Conservation (phyloP, 2,329 filamentous ascomycete species). For the Fusarium coicis region DNA sequence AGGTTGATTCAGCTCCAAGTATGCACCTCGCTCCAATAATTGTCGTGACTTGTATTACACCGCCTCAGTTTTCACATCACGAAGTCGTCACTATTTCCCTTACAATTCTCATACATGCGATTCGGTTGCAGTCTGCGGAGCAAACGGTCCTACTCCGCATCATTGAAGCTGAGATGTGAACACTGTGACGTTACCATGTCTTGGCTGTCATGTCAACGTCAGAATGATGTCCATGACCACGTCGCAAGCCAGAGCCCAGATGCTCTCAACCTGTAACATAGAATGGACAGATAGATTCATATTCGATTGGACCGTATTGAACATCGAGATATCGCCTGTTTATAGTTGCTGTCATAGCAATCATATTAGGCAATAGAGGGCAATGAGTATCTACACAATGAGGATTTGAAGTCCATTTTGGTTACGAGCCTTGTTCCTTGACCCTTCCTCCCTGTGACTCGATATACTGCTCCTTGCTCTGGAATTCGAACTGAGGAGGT, state of each 20-base stretch:
- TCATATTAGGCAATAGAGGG: too few relatives aligned
- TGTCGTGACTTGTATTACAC: background rate
- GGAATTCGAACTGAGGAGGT: background rate
- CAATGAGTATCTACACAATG: too few relatives aligned
- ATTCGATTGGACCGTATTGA: too few relatives aligned
- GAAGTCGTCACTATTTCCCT: conserved; percentile 14
- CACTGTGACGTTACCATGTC: background rate
- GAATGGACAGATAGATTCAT: too few relatives aligned
- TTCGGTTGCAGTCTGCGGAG: background rate
- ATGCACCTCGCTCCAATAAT: background rate
- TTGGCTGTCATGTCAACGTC: background rate
- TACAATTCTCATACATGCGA: background rate
- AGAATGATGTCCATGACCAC: conserved; percentile 3
- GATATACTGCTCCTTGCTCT: background rate
- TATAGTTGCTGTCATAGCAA: too few relatives aligned
- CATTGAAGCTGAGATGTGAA: background rate
- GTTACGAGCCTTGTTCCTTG: background rate
- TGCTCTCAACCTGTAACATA: too few relatives aligned
- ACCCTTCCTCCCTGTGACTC: background rate
- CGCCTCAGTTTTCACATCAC: background rate
- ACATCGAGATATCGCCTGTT: too few relatives aligned
- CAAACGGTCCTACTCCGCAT: background rate
- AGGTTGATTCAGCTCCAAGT: background rate
- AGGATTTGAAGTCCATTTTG: background rate
- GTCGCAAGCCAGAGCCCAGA: background rate